These are phyloP conservation scores for Phlebopus sp. DNA, from an alignment of 1,284 basidiomycete genomes.

Conservation along the genomic window DNA sequence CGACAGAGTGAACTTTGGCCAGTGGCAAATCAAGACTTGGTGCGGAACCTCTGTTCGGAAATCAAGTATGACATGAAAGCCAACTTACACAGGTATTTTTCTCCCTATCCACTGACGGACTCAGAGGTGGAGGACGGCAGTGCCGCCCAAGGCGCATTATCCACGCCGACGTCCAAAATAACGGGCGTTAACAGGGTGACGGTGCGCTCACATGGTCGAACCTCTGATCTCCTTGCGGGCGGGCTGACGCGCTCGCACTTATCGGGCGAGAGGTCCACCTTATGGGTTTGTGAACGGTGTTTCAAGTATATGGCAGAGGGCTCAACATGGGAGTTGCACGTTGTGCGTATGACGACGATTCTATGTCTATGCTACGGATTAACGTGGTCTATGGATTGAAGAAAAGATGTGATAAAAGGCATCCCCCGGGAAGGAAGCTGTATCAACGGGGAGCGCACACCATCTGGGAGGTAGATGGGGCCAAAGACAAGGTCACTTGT, in stretches of 20 bases:
- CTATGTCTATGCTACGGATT: slow-evolving; percentile 2
- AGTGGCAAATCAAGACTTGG: slow-evolving; percentile 80
- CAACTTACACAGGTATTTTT: slow-evolving; percentile 69
- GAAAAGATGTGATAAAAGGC: slow-evolving; percentile 68
- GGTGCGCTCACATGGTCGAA: slow-evolving; percentile 60
- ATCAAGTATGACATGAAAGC: background rate
- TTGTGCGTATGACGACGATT: slow-evolving; percentile 44
- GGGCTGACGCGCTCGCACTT: slow-evolving; percentile 54
- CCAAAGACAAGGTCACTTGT: slow-evolving; percentile 61
- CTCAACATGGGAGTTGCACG: slow-evolving; percentile 70
- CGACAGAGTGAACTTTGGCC: slow-evolving; percentile 71
- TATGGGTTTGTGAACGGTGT: slow-evolving; percentile 90
- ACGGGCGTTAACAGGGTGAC: slow-evolving; percentile 47
- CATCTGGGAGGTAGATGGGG: slow-evolving; percentile 96
- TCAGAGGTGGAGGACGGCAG: slow-evolving; percentile 52
- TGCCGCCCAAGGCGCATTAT: slow-evolving; percentile 9
- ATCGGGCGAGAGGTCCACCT: slow-evolving; percentile 46
- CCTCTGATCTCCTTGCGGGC: slow-evolving; percentile 67
- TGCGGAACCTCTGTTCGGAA: slow-evolving; percentile 34
- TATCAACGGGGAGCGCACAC: slow-evolving; percentile 88
- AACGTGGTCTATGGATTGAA: slow-evolving; percentile 31
- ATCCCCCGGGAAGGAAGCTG: slow-evolving; percentile 88
- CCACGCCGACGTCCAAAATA: slow-evolving; percentile 36
- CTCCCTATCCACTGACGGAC: slow-evolving; percentile 78
- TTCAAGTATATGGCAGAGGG: slow-evolving; percentile 94